These are phyloP conservation scores for Xylaria longipes DNA, from an alignment of 495 filamentous ascomycete genomes.

Conservation along the genomic window DNA sequence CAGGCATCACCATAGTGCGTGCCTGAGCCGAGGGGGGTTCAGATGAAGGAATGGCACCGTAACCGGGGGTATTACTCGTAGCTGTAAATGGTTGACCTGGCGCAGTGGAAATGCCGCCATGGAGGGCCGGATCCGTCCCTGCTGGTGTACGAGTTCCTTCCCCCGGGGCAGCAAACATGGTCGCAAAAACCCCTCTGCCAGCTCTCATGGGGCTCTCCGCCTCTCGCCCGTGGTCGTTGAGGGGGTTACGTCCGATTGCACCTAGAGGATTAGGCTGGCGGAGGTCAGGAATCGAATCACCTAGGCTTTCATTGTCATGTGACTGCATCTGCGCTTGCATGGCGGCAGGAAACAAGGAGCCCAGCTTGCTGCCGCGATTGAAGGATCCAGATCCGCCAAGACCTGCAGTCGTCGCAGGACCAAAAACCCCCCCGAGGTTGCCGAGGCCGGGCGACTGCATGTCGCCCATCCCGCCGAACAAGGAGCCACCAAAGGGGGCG, in stretches of 20 bases:
- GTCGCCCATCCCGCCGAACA: slow-evolving; percentile 74
- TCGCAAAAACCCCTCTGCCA: slow-evolving; percentile 64
- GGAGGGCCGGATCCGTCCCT: slow-evolving; percentile 42
- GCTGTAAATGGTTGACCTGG: slow-evolving; percentile 46
- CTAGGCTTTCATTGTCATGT: slow-evolving; percentile 58
- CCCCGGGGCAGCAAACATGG: slow-evolving; percentile 48
- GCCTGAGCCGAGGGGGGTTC: slow-evolving; percentile 76
- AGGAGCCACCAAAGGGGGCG: slow-evolving; percentile 72
- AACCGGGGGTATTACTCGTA: slow-evolving; percentile 37
- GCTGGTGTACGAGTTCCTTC: slow-evolving; percentile 47
- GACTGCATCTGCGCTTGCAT: slow-evolving; percentile 90
- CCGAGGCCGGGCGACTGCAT: slow-evolving; percentile 75
- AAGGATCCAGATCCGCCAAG: slow-evolving; percentile 64
- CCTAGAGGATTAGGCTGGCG: slow-evolving; percentile 59
- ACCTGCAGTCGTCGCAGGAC: slow-evolving; percentile 48
- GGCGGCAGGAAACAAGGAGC: slow-evolving; percentile 81
- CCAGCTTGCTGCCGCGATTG: slow-evolving; percentile 80
- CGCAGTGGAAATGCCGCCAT: slow-evolving; percentile 41
- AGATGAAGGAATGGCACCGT: slow-evolving; percentile 39
- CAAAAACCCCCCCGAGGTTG: slow-evolving; percentile 61
- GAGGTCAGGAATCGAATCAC: slow-evolving; percentile 58
- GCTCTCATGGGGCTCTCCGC: slow-evolving; percentile 68
- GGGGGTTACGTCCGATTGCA: slow-evolving; percentile 60
- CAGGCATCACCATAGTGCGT: slow-evolving; percentile 97
- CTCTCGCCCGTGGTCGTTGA: slow-evolving; percentile 57